Evolutionary conservation across 257 asterid genomes (phyloP), one percentile per base, ranked within the genome.

Genomic region (Solanum pimpinellifolium): DNA sequence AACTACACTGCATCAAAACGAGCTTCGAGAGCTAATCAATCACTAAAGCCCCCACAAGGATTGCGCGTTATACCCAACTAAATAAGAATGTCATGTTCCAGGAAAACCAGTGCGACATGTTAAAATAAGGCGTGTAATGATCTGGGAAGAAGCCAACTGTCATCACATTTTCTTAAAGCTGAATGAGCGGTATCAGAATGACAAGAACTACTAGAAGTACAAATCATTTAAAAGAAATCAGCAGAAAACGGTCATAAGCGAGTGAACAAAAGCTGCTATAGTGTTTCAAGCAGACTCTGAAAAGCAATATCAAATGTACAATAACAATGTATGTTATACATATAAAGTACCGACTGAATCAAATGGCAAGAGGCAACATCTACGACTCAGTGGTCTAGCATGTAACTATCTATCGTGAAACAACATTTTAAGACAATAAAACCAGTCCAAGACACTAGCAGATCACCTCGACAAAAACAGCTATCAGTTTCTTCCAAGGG

Each of bases 401-500:
- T 29, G 87, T 20, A 42, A 47, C 87, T 69, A 65, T 29, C 9
- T 29, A n/a, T 44, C 20, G 15, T 0, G 49, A 49, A 81, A 81
- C 70, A 29, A 86, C 41, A 29, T 52, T 16, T 21, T 29, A 44
- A 39, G 69, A 23, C 87, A 76, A 65, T 7, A 15, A 41, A 33
- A 88, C 21, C 39, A 88, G 70, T 47, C 73, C 88, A 85, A 91
- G 84, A 37, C 37, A 84, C 86, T 42, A 90, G 37, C 60, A 91
- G 81, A 60, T 29, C 89, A 90, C 87, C 89, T 86, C 77, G 29
- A 21, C 15, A 11, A 65, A 68, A 86, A 68, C 86, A 88, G 78
- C 85, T 74, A 83, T 95, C 92, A 97, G 88, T 97, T 96, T 80
- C 99, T 90, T 83, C 99, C 99, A 37, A 96, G 97, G 6, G 99